Evolutionary conservation across 2,329 filamentous ascomycete genomes (phyloP).

Genomic region (Dryadomyces quercivorus): DNA sequence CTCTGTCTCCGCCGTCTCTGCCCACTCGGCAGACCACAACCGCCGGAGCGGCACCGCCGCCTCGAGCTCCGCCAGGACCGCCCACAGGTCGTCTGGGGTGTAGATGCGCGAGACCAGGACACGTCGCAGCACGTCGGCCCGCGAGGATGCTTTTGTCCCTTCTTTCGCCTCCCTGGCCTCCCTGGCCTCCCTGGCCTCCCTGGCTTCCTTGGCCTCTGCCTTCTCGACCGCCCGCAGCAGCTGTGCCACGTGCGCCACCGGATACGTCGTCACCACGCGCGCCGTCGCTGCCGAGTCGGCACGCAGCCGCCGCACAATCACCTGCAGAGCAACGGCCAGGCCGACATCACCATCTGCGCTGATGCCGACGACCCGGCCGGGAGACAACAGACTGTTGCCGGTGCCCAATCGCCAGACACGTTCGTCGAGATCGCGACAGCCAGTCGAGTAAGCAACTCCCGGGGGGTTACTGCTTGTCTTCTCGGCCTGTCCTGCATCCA

Average conservation of each 20-base stretch:
- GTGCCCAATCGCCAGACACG: constrained; percentile 17
- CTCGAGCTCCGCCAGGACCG: constrained; percentile 36
- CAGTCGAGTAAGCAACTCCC: constrained; percentile 17
- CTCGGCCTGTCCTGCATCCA: too few species aligned
- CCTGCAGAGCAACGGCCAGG: constrained; percentile 19
- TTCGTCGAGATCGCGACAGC: constrained; percentile 36
- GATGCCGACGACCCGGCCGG: constrained; percentile 40
- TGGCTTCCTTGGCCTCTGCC: not conserved
- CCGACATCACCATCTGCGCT: constrained; percentile 37
- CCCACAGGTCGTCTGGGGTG: constrained; percentile 44
- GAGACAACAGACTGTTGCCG: not conserved
- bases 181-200: constrained; percentile 7
- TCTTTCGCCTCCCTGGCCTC: constrained; percentile 2
- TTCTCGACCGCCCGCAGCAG: constrained; percentile 27
- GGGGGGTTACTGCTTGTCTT: too few species aligned
- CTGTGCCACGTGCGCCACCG: constrained; percentile 26
- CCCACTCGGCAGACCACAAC: constrained; percentile 5
- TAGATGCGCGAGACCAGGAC: constrained; percentile 46
- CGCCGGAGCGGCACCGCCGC: constrained; percentile 7
- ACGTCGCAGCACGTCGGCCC: constrained; percentile 25
- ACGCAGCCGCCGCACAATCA: constrained; percentile 18
- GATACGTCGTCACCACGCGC: constrained; percentile 37
- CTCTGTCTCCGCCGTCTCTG: not conserved
- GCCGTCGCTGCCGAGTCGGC: constrained; percentile 14
- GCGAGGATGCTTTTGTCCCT: not conserved